These are phyloP conservation scores for Carex kokanica DNA, from an alignment of 176 grass and related monocot species.

Conservation along the genomic window DNA sequence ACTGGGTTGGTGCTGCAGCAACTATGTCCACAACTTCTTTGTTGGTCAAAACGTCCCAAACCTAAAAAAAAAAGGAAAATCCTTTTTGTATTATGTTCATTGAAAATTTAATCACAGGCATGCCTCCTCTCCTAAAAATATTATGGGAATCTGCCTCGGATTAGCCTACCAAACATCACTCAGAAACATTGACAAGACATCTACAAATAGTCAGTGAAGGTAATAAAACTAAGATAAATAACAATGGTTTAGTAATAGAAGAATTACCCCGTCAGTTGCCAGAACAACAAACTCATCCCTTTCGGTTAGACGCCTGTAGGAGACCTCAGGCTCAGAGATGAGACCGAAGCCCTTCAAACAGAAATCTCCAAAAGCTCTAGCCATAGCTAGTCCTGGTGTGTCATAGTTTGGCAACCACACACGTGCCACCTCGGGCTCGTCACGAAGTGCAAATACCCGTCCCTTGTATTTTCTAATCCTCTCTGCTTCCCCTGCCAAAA, in stretches of 20 bases:
- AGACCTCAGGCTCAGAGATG: conserved; percentile 69
- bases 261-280: conserved; percentile 65
- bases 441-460: conserved; percentile 64
- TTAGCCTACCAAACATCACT: not conserved
- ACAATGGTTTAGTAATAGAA: not conserved
- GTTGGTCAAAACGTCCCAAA: conserved; percentile 83
- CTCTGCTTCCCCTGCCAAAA: conserved; percentile 55
- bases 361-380: conserved; percentile 82
- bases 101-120: not conserved
- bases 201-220: conserved; percentile 12
- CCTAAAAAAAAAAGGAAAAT: conserved; percentile 30
- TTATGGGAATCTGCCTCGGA: not conserved
- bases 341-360: conserved; percentile 65
- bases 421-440: conserved; percentile 66
- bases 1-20: conserved; percentile 32
- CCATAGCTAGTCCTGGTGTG: conserved; percentile 69
- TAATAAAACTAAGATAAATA: not conserved
- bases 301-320: conserved; percentile 46
- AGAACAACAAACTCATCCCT: conserved; percentile 72
- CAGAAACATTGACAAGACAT: not conserved
- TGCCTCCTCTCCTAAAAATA: not conserved
- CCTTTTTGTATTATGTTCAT: not conserved
- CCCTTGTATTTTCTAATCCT: conserved; percentile 64
- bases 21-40: conserved; percentile 51
- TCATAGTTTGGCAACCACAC: conserved; percentile 74